phyloP scores from a whole-genome alignment of 306 rosid species.

The Vigna trinervia region DNA sequence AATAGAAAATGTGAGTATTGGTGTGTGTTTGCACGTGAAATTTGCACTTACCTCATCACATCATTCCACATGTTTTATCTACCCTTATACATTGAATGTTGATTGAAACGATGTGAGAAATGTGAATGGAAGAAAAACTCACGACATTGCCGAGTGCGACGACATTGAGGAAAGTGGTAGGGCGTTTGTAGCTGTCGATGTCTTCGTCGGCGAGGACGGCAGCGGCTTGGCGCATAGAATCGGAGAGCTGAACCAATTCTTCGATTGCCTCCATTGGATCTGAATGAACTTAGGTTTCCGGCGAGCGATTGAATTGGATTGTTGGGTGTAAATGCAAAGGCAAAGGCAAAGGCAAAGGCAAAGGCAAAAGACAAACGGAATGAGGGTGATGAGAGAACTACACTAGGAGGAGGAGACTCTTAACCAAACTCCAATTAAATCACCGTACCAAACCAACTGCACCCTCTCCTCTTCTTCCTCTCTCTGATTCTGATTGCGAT shows the following conservation, averaged over 20 bases:
- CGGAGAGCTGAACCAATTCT: conserved; percentile 82
- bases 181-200: conserved; percentile 77
- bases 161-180: conserved; percentile 85
- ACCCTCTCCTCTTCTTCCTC: background rate
- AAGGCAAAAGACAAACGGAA: conserved; percentile 10
- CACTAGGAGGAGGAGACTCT: too few species aligned
- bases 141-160: conserved; percentile 96
- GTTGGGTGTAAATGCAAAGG: background rate
- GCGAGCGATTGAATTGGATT: conserved; percentile 39
- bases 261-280: conserved; percentile 92
- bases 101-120: background rate
- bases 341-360: background rate
- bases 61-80: background rate
- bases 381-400: background rate
- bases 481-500: background rate
- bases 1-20: background rate
- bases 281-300: conserved; percentile 48
- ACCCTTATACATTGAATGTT: background rate
- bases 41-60: background rate
- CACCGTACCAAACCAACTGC: conserved; percentile 15
- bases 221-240: conserved; percentile 92
- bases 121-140: conserved; percentile 48
- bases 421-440: conserved; percentile 27
- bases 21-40: background rate
- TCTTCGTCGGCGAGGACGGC: conserved; percentile 94